Percentiles rank a stretch among this genome's conserved stretches.
Conservation (phyloP, 305 asterid species). For the Fraxinus latifolia region DNA sequence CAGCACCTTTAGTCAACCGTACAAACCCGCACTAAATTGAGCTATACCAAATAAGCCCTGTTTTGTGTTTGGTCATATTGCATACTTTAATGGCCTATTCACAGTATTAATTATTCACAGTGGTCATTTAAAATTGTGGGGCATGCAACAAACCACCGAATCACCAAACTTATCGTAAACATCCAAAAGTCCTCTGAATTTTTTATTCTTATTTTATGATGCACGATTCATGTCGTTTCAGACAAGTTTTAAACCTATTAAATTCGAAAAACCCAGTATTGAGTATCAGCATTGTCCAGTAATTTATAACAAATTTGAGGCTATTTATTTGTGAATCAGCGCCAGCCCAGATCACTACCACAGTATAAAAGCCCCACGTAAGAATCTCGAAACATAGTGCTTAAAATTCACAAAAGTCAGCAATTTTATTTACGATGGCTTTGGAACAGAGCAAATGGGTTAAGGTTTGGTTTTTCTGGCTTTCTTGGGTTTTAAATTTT, state of each 20-base stretch:
- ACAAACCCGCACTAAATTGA: not conserved
- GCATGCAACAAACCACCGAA: not conserved
- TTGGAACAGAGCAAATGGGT: constrained; percentile 39
- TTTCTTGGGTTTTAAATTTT: not conserved
- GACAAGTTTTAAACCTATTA: not conserved
- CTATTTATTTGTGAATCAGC: not conserved
- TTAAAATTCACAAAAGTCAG: not conserved
- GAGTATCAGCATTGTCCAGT: not conserved
- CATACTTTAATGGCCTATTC: not conserved
- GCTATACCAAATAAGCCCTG: not conserved
- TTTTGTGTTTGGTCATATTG: not conserved
- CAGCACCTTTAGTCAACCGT: not conserved
- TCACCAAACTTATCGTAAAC: not conserved
- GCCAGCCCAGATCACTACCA: not conserved
- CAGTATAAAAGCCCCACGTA: not conserved
- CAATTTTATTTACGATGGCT: constrained; percentile 31
- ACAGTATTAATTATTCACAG: not conserved
- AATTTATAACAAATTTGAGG: not conserved
- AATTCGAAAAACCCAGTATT: not conserved
- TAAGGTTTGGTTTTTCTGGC: constrained; percentile 26
- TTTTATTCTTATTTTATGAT: not conserved
- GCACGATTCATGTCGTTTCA: not conserved
- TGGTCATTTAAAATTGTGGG: not conserved
- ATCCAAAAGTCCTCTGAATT: not conserved
- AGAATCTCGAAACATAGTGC: not conserved